Evolutionary conservation across 1,284 basidiomycete genomes (phyloP).

Genomic region (Volvariella surrecta): DNA sequence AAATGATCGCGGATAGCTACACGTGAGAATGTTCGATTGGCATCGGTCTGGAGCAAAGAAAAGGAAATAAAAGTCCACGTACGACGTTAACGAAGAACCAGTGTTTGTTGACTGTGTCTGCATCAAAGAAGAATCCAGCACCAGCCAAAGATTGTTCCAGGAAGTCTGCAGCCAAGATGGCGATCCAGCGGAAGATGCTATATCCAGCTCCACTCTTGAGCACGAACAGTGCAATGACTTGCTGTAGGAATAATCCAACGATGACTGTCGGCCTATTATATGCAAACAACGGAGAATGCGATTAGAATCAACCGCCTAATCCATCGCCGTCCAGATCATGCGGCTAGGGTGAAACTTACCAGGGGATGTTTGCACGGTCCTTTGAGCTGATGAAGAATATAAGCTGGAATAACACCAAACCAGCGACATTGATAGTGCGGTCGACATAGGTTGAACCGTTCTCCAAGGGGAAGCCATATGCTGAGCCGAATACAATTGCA

Average conservation of each 20-base stretch:
- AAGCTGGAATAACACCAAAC: constrained; percentile 69
- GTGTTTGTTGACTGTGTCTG: constrained; percentile 47
- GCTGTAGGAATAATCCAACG: constrained; percentile 79
- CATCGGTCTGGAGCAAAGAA: background rate
- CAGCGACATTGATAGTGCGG: constrained; percentile 74
- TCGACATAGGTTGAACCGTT: constrained; percentile 59
- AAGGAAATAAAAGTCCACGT: no score
- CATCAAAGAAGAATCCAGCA: constrained; percentile 73
- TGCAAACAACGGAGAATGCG: no score
- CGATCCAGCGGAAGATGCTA: constrained; percentile 76
- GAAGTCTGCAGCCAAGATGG: constrained; percentile 67
- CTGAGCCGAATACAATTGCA: constrained; percentile 72
- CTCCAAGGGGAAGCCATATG: constrained; percentile 67
- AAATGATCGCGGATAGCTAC: constrained; percentile 69
- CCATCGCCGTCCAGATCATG: background rate
- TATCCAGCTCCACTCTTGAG: constrained; percentile 77
- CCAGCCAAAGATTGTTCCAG: constrained; percentile 55
- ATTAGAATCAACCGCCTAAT: no score
- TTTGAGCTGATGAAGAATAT: constrained; percentile 60
- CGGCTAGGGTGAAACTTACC: constrained; percentile 29
- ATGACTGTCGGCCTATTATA: constrained; percentile 66
- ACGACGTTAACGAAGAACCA: constrained; percentile 81
- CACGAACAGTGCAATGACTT: constrained; percentile 79
- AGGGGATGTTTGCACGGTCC: constrained; percentile 55
- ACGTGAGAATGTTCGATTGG: constrained; percentile 1